A percentile compares a stretch with the other conserved stretches of the same genome.
Conservation (phyloP, 805 yeast species). For the Cyberlindnera misumaiensis region DNA sequence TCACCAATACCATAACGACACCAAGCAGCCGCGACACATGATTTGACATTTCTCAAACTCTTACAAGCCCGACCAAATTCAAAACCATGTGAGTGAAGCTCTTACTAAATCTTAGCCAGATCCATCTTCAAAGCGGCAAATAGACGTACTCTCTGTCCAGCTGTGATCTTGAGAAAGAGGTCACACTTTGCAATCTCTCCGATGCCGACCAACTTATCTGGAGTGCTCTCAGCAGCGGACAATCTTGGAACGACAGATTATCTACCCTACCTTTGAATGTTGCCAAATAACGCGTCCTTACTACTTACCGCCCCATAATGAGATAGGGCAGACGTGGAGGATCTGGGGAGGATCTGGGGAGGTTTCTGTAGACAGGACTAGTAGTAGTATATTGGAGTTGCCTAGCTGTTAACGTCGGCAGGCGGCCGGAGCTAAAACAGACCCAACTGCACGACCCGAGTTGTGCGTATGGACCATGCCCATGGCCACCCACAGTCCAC, state of each 20-base stretch:
- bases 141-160: conserved; percentile 30
- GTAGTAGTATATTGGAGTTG: too few relatives aligned
- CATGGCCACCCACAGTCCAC: too few relatives aligned
- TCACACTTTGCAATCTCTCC: conserved; percentile 29
- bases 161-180: conserved; percentile 30
- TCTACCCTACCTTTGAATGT: too few relatives aligned
- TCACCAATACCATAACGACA: conserved; percentile 34
- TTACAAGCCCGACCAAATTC: conserved; percentile 34
- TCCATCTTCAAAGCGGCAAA: conserved; percentile 30
- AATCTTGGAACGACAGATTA: conserved; percentile 32
- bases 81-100: conserved; percentile 26
- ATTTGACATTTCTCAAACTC: conserved; percentile 30
- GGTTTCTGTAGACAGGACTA: too few relatives aligned
- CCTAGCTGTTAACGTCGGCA: too few relatives aligned
- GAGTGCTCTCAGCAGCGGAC: conserved; percentile 33
- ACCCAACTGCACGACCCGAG: too few relatives aligned
- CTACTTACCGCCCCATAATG: too few relatives aligned
- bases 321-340: too few relatives aligned
- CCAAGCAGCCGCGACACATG: conserved; percentile 34
- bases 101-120: conserved; percentile 27
- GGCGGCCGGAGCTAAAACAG: too few relatives aligned
- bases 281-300: too few relatives aligned
- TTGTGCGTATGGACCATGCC: too few relatives aligned
- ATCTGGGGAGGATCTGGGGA: too few relatives aligned
- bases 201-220: conserved; percentile 29